Evolutionary conservation across 2,329 filamentous ascomycete species (phyloP).

Genomic region (Akanthomyces muscarius): DNA sequence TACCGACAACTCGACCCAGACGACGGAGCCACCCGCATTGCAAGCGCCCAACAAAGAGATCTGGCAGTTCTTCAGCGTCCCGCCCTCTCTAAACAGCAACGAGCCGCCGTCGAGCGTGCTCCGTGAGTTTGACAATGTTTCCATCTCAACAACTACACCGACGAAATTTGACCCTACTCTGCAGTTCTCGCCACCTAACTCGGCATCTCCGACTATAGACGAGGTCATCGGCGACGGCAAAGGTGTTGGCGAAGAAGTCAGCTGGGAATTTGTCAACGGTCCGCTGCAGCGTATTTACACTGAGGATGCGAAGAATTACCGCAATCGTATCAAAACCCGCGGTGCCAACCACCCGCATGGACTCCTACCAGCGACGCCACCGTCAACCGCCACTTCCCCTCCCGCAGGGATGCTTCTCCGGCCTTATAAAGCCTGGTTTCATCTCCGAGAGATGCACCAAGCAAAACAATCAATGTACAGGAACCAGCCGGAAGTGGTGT

Average conservation of each 20-base stretch:
- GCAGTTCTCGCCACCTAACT: slow-evolving; percentile 31
- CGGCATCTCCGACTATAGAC: not conserved
- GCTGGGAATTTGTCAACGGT: slow-evolving; percentile 35
- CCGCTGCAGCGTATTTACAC: not conserved
- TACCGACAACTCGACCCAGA: not conserved
- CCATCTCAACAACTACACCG: slow-evolving; percentile 31
- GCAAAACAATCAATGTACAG: slow-evolving; percentile 35
- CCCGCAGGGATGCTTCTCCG: slow-evolving; percentile 15
- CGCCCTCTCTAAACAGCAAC: not conserved
- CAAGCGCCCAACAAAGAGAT: not conserved
- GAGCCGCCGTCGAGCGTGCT: slow-evolving; percentile 31
- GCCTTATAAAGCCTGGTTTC: slow-evolving; percentile 52
- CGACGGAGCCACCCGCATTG: not conserved
- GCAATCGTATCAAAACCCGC: not conserved
- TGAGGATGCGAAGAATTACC: not conserved
- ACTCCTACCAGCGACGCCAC: not conserved
- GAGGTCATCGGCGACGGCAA: slow-evolving; percentile 14
- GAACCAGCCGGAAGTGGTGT: slow-evolving; percentile 37
- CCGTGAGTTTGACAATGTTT: slow-evolving; percentile 25
- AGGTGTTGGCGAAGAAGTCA: slow-evolving; percentile 28
- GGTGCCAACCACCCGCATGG: not conserved
- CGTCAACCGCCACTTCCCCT: not conserved
- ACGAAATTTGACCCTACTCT: slow-evolving; percentile 34
- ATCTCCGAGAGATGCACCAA: slow-evolving; percentile 56
- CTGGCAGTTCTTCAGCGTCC: not conserved